Percentiles rank a stretch among this genome's conserved stretches.
Evolutionary conservation across 176 grass and related monocot species (phyloP).

Genomic region (Oryza australiensis): DNA sequence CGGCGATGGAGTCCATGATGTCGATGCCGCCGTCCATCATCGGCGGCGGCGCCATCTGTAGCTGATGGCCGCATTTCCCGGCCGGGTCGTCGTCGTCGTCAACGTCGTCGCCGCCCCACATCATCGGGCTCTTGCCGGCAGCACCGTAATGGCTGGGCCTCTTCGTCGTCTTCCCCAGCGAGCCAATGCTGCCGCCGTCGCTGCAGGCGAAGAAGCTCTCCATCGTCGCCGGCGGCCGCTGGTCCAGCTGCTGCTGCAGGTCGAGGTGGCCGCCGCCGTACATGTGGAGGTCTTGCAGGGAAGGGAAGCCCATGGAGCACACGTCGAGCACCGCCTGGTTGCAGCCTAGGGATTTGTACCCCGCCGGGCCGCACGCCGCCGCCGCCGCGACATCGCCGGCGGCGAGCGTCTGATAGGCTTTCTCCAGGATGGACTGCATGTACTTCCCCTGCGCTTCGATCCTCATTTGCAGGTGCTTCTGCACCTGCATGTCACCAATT

Average conservation of each 20-base stretch:
- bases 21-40: slow-evolving; percentile 54
- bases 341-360: slow-evolving; percentile 64
- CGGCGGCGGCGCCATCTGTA: slow-evolving; percentile 55
- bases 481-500: slow-evolving; percentile 58
- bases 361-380: slow-evolving; percentile 28
- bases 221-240: slow-evolving; percentile 49
- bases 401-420: slow-evolving; percentile 74
- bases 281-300: slow-evolving; percentile 80
- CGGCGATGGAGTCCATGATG: slow-evolving; percentile 67
- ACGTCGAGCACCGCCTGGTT: slow-evolving; percentile 63
- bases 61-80: slow-evolving; percentile 41
- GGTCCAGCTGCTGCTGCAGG: slow-evolving; percentile 54
- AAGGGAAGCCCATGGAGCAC: slow-evolving; percentile 59
- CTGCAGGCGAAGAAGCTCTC: slow-evolving; percentile 62
- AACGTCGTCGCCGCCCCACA: slow-evolving; percentile 68
- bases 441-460: slow-evolving; percentile 97
- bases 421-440: slow-evolving; percentile 97
- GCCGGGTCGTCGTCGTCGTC: slow-evolving; percentile 34
- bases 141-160: slow-evolving; percentile 39
- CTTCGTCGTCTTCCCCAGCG: slow-evolving; percentile 70
- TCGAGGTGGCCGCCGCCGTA: slow-evolving; percentile 71
- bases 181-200: slow-evolving; percentile 39
- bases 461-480: slow-evolving; percentile 96
- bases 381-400: slow-evolving; percentile 43
- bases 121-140: slow-evolving; percentile 67